phyloP scores from a whole-genome alignment of 164 flowering plant genomes.

The Chimonanthus praecox region DNA sequence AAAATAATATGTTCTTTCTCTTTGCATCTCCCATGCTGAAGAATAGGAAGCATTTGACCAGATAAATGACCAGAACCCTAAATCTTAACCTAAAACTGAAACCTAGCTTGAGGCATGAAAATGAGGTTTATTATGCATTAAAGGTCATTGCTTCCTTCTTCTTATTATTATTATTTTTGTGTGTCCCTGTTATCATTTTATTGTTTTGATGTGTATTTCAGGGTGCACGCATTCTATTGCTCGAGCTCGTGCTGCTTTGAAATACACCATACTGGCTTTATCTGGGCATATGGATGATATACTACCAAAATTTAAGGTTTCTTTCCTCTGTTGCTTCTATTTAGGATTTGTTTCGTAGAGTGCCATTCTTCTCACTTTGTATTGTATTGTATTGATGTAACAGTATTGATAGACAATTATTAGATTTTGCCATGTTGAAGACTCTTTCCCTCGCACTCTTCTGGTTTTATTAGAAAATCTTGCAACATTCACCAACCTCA shows the following conservation, averaged over 20 bases:
- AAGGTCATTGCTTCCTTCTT: background rate
- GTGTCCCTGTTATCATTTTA: background rate
- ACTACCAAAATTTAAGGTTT: slow-evolving; percentile 70
- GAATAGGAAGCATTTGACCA: no score
- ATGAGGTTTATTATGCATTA: background rate
- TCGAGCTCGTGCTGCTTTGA: slow-evolving; percentile 78
- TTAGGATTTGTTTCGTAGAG: no score
- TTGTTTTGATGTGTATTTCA: slow-evolving; percentile 19
- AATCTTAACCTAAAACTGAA: background rate
- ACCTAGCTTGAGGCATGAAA: background rate
- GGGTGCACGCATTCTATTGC: slow-evolving; percentile 47
- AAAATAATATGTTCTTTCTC: no score
- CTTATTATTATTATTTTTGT: no score
- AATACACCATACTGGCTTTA: slow-evolving; percentile 67
- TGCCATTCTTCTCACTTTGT: no score
- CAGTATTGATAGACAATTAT: no score
- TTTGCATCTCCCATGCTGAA: no score
- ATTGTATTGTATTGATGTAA: no score
- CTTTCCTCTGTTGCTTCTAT: background rate
- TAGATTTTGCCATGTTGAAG: no score
- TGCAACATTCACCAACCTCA: background rate
- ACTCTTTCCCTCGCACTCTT: background rate
- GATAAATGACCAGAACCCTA: no score
- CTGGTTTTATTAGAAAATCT: background rate
- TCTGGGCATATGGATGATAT: slow-evolving; percentile 89